A percentile compares a stretch with the other conserved stretches of the same genome.
Conservation (phyloP, 2,329 filamentous ascomycete species). For the Lecanicillium sp. region DNA sequence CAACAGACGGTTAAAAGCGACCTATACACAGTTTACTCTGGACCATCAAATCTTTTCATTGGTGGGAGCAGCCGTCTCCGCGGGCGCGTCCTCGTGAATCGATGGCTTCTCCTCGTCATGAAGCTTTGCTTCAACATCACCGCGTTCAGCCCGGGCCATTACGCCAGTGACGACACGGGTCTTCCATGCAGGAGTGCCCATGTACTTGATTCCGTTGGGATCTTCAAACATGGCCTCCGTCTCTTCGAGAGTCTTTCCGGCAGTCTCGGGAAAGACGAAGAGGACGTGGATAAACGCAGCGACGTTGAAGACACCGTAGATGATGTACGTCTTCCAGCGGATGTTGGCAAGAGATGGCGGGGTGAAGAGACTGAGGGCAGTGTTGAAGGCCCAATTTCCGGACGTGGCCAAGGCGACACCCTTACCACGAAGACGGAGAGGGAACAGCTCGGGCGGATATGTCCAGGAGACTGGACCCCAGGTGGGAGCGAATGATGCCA, state of each 20-base stretch:
- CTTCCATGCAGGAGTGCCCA: constrained; percentile 26
- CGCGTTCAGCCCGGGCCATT: constrained; percentile 16
- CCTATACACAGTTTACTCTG: too few species aligned
- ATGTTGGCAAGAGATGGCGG: constrained; percentile 30
- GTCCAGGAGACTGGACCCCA: constrained; percentile 43
- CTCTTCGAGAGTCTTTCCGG: constrained; percentile 47
- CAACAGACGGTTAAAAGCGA: too few species aligned
- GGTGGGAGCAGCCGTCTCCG: constrained; percentile 1
- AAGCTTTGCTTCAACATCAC: constrained; percentile 19
- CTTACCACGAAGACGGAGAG: constrained; percentile 28
- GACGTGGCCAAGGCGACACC: constrained; percentile 27
- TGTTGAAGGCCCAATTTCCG: constrained; percentile 33
- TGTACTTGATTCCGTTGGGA: constrained; percentile 20
- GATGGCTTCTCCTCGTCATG: constrained; percentile 10
- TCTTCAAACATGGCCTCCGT: constrained; percentile 40
- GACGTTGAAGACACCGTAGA: constrained; percentile 46
- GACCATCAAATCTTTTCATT: not conserved
- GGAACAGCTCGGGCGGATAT: constrained; percentile 33
- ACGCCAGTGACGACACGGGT: constrained; percentile 16
- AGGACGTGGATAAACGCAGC: constrained; percentile 42
- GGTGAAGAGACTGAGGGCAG: constrained; percentile 30
- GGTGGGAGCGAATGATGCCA: constrained; percentile 39
- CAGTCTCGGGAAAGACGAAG: constrained; percentile 50
- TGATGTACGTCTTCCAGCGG: constrained; percentile 42
- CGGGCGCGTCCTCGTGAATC: constrained; percentile 4